Conservation (phyloP, 371 early-diverging fungal species). For the Sporodiniella umbellata region DNA sequence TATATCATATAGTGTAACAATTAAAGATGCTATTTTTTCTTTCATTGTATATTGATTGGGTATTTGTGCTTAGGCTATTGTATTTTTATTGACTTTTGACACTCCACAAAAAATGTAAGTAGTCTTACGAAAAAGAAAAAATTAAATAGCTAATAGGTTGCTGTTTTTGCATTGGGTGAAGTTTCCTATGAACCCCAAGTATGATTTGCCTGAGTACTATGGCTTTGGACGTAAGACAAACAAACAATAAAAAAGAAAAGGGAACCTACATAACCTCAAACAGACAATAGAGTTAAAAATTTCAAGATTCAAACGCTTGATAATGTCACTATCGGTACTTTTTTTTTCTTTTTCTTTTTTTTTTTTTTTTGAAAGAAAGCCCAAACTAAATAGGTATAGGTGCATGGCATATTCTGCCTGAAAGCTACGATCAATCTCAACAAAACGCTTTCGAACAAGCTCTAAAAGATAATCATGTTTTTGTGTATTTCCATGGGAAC, state of each 20-base stretch:
- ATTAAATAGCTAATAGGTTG: slow-evolving; percentile 13
- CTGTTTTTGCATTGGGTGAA: slow-evolving; percentile 40
- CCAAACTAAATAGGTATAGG: slow-evolving; percentile 5
- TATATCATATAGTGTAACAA: too few species aligned
- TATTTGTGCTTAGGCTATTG: slow-evolving; percentile 25
- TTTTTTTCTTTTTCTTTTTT: background rate
- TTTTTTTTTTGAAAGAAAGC: too few species aligned
- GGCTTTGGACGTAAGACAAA: slow-evolving; percentile 45
- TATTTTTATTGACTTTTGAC: slow-evolving; percentile 26
- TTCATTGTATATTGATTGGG: too few species aligned
- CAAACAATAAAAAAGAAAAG: too few species aligned
- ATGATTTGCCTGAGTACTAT: slow-evolving; percentile 33
- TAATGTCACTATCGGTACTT: slow-evolving; percentile 33
- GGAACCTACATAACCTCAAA: background rate
- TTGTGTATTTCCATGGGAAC: slow-evolving; percentile 49
- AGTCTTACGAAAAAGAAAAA: background rate
- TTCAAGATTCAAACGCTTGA: slow-evolving; percentile 32
- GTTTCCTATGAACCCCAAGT: slow-evolving; percentile 23
- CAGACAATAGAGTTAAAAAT: slow-evolving; percentile 40
- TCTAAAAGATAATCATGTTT: slow-evolving; percentile 24
- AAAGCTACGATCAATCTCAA: slow-evolving; percentile 22
- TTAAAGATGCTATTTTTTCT: too few species aligned
- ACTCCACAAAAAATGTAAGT: slow-evolving; percentile 36
- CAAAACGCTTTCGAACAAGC: slow-evolving; percentile 27
- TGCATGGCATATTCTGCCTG: slow-evolving; percentile 47